A percentile compares a stretch with the other conserved stretches of the same genome.
phyloP scores from a whole-genome alignment of 2,329 filamentous ascomycete genomes.

The Stagonosporopsis vannaccii region DNA sequence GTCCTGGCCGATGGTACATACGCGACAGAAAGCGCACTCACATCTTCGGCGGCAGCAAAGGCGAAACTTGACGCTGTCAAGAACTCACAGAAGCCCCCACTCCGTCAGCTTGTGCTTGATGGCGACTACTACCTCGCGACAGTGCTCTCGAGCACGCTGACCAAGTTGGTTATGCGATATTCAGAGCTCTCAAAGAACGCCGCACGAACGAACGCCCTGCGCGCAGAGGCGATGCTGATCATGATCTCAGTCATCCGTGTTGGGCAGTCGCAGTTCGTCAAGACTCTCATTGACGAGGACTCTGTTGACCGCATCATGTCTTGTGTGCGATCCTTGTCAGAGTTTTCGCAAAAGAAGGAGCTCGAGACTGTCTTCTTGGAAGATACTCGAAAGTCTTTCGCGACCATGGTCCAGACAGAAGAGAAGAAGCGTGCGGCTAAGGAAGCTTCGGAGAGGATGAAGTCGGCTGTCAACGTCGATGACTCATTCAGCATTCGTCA shows the following conservation, averaged over 20 bases:
- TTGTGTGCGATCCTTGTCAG: constrained; percentile 88
- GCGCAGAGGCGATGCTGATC: constrained; percentile 97
- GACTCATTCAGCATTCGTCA: constrained; percentile 94
- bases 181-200: constrained; percentile 87
- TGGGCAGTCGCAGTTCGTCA: constrained; percentile 98
- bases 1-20: constrained; percentile 97
- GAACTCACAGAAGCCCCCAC: constrained; percentile 92
- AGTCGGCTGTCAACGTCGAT: constrained; percentile 93
- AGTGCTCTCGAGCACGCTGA: constrained; percentile 93
- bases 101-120: constrained; percentile 89
- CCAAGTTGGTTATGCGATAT: constrained; percentile 97
- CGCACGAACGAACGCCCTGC: constrained; percentile 89
- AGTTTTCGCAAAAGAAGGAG: constrained; percentile 88
- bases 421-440: constrained; percentile 98
- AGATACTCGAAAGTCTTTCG: constrained; percentile 94
- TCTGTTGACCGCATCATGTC: constrained; percentile 99
- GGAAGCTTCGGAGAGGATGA: constrained; percentile 89
- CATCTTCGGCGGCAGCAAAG: constrained; percentile 86
- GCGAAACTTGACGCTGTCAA: constrained; percentile 96
- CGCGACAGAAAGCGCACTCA: constrained; percentile 94
- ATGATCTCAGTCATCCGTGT: constrained; percentile 99
- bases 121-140: constrained; percentile 96
- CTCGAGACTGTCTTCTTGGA: constrained; percentile 92
- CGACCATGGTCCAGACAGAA: constrained; percentile 94
- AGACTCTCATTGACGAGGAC: constrained; percentile 96